Conservation (phyloP, 2,329 filamentous ascomycete genomes). For the Stylonectria norvegica region DNA sequence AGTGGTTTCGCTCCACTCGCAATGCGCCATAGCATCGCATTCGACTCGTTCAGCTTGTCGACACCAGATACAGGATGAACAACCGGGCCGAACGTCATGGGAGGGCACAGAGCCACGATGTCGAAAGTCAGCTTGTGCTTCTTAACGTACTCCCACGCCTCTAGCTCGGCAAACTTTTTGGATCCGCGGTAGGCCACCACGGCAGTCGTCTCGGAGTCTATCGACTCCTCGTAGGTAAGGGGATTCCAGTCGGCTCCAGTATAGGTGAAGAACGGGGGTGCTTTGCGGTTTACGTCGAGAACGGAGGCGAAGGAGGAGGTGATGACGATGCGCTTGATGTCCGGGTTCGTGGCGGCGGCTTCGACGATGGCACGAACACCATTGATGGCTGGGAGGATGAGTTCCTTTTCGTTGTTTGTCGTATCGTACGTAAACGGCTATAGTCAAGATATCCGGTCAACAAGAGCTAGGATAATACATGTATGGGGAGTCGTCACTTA, state of each 20-base stretch:
- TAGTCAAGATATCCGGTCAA: too few species aligned
- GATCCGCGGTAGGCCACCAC: constrained; percentile 36
- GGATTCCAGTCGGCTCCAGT: constrained; percentile 57
- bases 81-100: constrained; percentile 44
- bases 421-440: constrained; percentile 44
- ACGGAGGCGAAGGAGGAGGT: constrained; percentile 69
- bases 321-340: constrained; percentile 43
- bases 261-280: constrained; percentile 49
- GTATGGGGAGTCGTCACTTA: constrained; percentile 18
- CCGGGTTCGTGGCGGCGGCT: constrained; percentile 23
- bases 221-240: constrained; percentile 48
- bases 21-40: constrained; percentile 39
- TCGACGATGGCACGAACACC: constrained; percentile 41
- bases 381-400: constrained; percentile 45
- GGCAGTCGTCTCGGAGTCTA: constrained; percentile 36
- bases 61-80: constrained; percentile 36
- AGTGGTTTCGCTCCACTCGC: constrained; percentile 33
- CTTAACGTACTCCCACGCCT: constrained; percentile 35
- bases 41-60: constrained; percentile 41
- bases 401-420: constrained; percentile 42
- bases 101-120: constrained; percentile 43
- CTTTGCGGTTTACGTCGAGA: constrained; percentile 46
- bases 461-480: too few species aligned
- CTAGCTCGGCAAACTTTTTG: constrained; percentile 36
- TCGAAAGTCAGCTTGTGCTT: constrained; percentile 37